These are phyloP conservation scores for Vaccinium darrowii DNA, from an alignment of 148 eudicot species.

Conservation along the genomic window DNA sequence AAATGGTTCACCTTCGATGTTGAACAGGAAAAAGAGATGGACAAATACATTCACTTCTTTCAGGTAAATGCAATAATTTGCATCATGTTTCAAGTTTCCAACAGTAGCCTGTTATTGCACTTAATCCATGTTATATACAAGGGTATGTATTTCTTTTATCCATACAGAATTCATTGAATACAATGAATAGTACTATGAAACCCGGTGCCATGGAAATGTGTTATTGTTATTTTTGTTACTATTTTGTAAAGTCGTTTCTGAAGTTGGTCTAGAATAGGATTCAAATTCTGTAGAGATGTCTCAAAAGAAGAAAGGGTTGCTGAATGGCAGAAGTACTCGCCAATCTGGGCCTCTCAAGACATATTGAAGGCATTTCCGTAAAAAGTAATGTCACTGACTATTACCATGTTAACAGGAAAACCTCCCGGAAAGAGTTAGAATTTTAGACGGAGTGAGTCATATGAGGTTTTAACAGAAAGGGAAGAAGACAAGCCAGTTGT, in stretches of 20 bases:
- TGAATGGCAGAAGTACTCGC: background rate
- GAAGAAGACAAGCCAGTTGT: background rate
- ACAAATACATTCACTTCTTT: constrained; percentile 36
- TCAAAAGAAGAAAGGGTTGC: background rate
- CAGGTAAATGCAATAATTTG: constrained; percentile 40
- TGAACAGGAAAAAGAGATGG: constrained; percentile 48
- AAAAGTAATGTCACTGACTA: background rate
- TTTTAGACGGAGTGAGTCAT: too few relatives aligned
- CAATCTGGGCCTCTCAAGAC: background rate
- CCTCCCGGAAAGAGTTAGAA: background rate
- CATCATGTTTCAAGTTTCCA: constrained; percentile 2
- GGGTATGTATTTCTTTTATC: background rate
- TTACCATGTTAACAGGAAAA: background rate
- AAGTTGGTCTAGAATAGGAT: background rate
- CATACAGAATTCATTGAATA: background rate
- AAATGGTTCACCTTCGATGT: constrained; percentile 63
- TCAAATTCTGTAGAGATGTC: background rate
- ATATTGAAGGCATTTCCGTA: background rate
- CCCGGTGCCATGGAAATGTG: background rate
- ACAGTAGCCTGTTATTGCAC: constrained; percentile 15
- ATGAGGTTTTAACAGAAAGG: background rate
- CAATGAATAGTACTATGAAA: background rate
- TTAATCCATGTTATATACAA: background rate
- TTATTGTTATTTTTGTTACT: background rate
- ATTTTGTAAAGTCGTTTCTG: background rate